A percentile compares a stretch with the other conserved stretches of the same genome.
Conservation (phyloP, 441 rosid species). For the Gossypium lobatum region DNA sequence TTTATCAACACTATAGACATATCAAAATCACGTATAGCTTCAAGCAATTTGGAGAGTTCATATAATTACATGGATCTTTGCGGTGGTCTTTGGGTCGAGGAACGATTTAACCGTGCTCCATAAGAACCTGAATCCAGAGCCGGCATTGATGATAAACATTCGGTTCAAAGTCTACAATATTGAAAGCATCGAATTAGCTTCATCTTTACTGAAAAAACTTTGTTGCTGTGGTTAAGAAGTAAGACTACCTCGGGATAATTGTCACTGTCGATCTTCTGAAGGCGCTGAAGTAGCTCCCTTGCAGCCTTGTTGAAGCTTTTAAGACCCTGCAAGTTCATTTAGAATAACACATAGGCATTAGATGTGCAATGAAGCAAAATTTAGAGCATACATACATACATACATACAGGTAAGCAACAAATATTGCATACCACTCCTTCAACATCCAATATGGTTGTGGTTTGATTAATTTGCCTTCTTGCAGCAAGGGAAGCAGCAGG, state of each 20-base stretch:
- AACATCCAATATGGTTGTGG: conserved; percentile 89
- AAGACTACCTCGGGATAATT: conserved; percentile 80
- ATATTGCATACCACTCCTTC: conserved; percentile 75
- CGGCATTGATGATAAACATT: conserved; percentile 75
- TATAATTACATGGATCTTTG: conserved; percentile 36
- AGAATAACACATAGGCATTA: neutral
- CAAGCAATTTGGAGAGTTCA: neutral
- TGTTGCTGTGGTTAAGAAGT: too few relatives aligned
- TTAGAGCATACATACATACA: neutral
- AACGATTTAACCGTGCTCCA: conserved; percentile 47
- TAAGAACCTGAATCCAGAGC: conserved; percentile 64
- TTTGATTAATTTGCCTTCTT: conserved; percentile 72
- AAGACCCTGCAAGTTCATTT: too few relatives aligned
- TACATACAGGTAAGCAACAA: neutral
- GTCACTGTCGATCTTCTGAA: conserved; percentile 80
- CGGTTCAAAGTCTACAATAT: conserved; percentile 42
- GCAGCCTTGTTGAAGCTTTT: too few relatives aligned
- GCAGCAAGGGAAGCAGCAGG: conserved; percentile 80
- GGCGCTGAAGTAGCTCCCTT: conserved; percentile 38
- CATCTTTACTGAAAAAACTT: too few relatives aligned
- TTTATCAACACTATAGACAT: conserved; percentile 11
- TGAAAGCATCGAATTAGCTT: neutral
- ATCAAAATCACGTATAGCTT: neutral
- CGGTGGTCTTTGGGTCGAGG: conserved; percentile 43
- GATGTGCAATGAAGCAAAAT: neutral